Evolutionary conservation across 1,284 basidiomycete species (phyloP), one percentile per base, ranked within the genome.

Genomic region (Wolfiporia cocos): DNA sequence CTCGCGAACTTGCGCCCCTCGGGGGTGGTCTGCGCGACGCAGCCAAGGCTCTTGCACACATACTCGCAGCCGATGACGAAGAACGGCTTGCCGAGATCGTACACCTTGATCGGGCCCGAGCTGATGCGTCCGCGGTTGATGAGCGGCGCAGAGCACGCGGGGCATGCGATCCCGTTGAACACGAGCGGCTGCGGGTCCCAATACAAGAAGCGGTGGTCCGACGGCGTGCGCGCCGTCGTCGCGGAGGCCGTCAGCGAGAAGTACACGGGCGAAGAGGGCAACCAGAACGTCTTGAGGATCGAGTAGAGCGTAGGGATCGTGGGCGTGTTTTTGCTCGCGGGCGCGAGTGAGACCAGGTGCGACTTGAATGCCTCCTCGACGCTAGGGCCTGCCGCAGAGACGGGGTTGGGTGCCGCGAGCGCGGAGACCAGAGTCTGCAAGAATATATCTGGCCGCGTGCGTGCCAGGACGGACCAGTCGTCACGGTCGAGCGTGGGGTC

Each of bases 51-150:
- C 41, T 67, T 70, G 56, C 84, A 87, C 2, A 70, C 66, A 48
- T 87, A 87, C 56, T 84, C 80, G 55, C 83, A 84, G n/a, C 81
- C 84, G 32, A 87, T 85, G 55, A 87, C 72, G 55, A 81, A 87
- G 64, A 87, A 87, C 2, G 84, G 81, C 47, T 76, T 76, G 46
- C 80, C 76, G 32, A 87, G 73, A 51, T 87, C 84, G 55, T 85
- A 81, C 3, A 86, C 70, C 52, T 84, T 85, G 55, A 86, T 64
- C 0, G 84, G 84, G 0, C 84, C 84, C 0, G 74, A 72, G 44
- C 67, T 72, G 57, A 87, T 86, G 37, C 79, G 74, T 2, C 84
- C 84, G 23, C 71, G 70, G 57, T 86, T 83, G 20, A 58, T 49
- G 24, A 87, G 69, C 1, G 77, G 68, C 2, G 67, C 54, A 3